Evolutionary conservation across 2,329 filamentous ascomycete species (phyloP), one percentile per base, ranked within the genome.

Genomic region (Fusarium mundagurra): DNA sequence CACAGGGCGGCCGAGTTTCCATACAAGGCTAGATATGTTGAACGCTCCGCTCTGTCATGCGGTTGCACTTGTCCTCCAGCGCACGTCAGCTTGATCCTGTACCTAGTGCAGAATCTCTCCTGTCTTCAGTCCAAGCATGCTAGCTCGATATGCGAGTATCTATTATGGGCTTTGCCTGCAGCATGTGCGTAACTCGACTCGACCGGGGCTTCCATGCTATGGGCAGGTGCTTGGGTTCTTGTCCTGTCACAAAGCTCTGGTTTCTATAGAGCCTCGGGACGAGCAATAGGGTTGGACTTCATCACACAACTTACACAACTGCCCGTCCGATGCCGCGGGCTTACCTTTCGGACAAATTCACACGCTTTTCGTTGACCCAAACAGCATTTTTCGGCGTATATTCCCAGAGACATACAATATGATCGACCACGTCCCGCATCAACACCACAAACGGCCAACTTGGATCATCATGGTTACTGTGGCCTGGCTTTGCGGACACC

Each of bases 61-160:
- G 38, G 72, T 73, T 64, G 24, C 47, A 75, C 69, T 27, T 66
- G 53, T 69, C n/a, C 51, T 31, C 57, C 72, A 31, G 47, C 14
- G 34, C 57, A 53, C 31, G 50, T 53, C 47, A 65, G 50, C 45
- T 43, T 69, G 38, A 27, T 44, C 27, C 57, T 51, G 39, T 47
- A 55, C 34, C 34, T 33, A 61, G 41, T 75, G 61, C 69, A 73
- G 61, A 63, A 74, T 73, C 72, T 75, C 41, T 57, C 60, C 47
- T 59, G 44, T 50, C 31, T 39, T 43, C 29, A 29, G 47, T 41
- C 54, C 47, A 58, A 41, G 45, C 36, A 63, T 67, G 45, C 44
- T 58, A 16, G 44, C 16, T 45, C 36, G 20, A 48, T 71, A 64
- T 68, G 63, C 58, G n/a, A 69, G 53, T 45, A 27, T 43, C 53